phyloP scores from a whole-genome alignment of 2,329 filamentous ascomycete species.

The Venturia oleaginea region DNA sequence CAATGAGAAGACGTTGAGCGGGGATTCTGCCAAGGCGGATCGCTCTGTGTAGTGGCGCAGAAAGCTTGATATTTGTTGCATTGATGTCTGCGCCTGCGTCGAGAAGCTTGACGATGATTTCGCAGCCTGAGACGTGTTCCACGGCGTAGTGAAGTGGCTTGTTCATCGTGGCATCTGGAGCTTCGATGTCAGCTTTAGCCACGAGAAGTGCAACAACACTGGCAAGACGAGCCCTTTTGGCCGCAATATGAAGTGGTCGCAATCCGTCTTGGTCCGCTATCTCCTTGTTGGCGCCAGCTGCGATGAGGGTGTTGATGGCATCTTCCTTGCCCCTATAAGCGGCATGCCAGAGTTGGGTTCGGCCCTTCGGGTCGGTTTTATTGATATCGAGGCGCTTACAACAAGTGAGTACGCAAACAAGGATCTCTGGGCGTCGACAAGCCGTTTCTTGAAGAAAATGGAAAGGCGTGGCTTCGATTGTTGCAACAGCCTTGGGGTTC shows the following conservation, averaged over 20 bases:
- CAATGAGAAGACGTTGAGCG: background rate
- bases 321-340: background rate
- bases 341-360: background rate
- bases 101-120: background rate
- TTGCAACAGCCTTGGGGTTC: background rate
- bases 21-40: background rate
- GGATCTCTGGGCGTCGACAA: background rate
- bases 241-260: background rate
- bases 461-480: background rate
- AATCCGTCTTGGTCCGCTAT: background rate
- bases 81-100: conserved; percentile 3
- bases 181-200: background rate
- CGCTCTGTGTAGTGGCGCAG: background rate
- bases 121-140: background rate
- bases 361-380: background rate
- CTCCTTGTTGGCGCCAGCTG: background rate
- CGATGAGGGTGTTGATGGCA: background rate
- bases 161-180: background rate
- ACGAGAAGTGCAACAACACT: background rate
- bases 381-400: background rate
- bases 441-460: background rate
- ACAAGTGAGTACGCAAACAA: background rate
- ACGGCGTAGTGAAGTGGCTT: conserved; percentile 6
- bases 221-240: background rate
- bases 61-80: conserved; percentile 5